Evolutionary conservation across 306 rosid genomes (phyloP), one percentile per base, ranked within the genome.

Genomic region (Hippophae rhamnoides): DNA sequence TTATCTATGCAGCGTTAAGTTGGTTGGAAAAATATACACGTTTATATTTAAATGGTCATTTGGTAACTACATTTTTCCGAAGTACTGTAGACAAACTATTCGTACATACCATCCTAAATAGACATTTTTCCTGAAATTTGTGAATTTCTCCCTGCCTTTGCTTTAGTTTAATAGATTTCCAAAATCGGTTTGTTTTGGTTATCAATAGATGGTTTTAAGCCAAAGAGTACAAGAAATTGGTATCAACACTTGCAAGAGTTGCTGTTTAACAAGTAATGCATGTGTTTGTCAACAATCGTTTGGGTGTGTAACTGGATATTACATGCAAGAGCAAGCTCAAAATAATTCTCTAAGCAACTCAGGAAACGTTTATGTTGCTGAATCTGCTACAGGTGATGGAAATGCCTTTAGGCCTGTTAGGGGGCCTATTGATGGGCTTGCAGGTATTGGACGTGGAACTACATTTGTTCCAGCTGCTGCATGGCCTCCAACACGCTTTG

Each of bases 201-300:
- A 13, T 71, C 50, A 2, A 57, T 72, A 92, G 99, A 88, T 88
- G 95, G 96, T 92, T 72, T 85, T 92, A 67, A 92, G 95, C 79
- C 99, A 92, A 73, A 83, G 93, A 71, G 99, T 92, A 69, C 96
- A 87, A 77, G 99, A 92, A 78, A 86, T 84, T 71, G 95, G 92
- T 23, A 87, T 85, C 13, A 95, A 85, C 69, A 85, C 99, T 23
- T 88, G 96, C 95, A 88, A 79, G 82, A 69, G 58, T 66, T 92
- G 99, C 67, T 92, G 88, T 77, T 90, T 85, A 54, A 63, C 80
- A 71, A 83, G 83, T 59, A 72, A 74, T 74, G 78, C 83, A 43
- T 92, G 99, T 69, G 84, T 82, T 68, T 92, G 99, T 71, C 77
- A 81, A 48, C 95, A 83, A 66, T 93, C 89, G 72, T 85, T 70